phyloP scores from a whole-genome alignment of 768 basidiomycete genomes.

The Pisolithus microcarpus region DNA sequence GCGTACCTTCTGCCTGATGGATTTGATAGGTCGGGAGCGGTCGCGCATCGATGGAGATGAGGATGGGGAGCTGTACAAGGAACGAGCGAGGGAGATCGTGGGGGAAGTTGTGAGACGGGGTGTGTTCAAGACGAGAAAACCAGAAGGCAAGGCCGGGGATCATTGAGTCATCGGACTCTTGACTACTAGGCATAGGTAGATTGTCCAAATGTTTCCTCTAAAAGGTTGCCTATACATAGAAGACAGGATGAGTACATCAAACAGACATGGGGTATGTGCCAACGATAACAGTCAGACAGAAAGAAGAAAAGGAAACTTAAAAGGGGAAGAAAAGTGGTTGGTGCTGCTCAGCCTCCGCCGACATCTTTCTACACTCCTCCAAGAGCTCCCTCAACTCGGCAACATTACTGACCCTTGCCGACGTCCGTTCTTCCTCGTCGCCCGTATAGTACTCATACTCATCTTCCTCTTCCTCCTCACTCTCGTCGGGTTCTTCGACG shows the following conservation, averaged over 20 bases:
- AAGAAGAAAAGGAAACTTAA: not conserved
- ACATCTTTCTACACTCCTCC: conserved; percentile 48
- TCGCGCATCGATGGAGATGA: conserved; percentile 2
- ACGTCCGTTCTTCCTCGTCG: conserved; percentile 25
- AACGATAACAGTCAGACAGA: not conserved
- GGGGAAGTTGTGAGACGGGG: conserved; percentile 52
- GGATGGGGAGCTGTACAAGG: conserved; percentile 6
- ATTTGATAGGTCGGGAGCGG: conserved; percentile 21
- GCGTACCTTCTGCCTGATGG: not conserved
- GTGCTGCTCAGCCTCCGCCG: conserved; percentile 26
- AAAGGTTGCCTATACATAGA: not conserved
- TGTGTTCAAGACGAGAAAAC: conserved; percentile 61
- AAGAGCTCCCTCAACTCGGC: conserved; percentile 48
- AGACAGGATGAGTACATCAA: not conserved
- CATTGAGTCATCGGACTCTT: conserved; percentile 9
- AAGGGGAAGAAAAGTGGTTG: conserved; percentile 15
- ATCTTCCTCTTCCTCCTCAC: conserved; percentile 28
- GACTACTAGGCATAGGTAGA: not conserved
- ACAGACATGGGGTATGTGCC: not conserved
- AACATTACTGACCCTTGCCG: conserved; percentile 22
- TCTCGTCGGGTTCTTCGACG: conserved; percentile 21
- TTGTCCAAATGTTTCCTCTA: not conserved
- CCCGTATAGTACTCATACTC: conserved; percentile 26
- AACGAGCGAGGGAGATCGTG: conserved; percentile 49
- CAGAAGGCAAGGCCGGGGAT: conserved; percentile 55